Evolutionary conservation across 169 alveolate genomes (phyloP).

Genomic region (Ichthyophthirius multifiliis): DNA sequence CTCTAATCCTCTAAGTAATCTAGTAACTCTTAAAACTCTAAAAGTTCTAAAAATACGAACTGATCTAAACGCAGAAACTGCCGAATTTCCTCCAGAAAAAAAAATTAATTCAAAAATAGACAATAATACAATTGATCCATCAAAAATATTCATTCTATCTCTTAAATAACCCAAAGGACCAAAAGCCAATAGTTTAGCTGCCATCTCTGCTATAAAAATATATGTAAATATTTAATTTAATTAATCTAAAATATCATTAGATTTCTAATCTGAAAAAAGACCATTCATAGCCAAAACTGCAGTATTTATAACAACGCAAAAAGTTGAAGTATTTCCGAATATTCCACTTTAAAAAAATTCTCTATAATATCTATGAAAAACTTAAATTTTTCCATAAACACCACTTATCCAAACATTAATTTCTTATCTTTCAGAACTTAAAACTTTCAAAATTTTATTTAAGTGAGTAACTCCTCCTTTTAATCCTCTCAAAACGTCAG

Average conservation of each 20-base stretch:
- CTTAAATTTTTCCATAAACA: neutral
- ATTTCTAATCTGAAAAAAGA: constrained; percentile 15
- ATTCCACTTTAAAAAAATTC: constrained; percentile 23
- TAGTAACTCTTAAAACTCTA: constrained; percentile 85
- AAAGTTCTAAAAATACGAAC: constrained; percentile 85
- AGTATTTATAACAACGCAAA: constrained; percentile 57
- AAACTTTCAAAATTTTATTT: neutral
- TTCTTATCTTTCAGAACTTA: neutral
- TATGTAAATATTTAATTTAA: constrained; percentile 54
- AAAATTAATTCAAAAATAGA: constrained; percentile 54
- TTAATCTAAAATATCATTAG: neutral
- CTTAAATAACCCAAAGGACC: constrained; percentile 26
- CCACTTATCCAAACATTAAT: neutral
- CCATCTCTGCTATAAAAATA: constrained; percentile 59
- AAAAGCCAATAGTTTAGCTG: constrained; percentile 45
- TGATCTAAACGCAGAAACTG: constrained; percentile 74
- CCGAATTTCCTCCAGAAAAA: constrained; percentile 50
- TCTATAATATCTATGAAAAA: neutral
- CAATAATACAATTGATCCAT: constrained; percentile 48
- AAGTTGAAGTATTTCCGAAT: constrained; percentile 46
- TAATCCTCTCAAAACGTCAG: neutral
- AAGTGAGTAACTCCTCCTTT: neutral
- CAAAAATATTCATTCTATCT: constrained; percentile 53
- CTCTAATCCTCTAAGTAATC: constrained; percentile 72
- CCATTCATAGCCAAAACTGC: constrained; percentile 61